These are phyloP conservation scores for Cochlearia excelsa DNA, from an alignment of 345 rosid species.

Conservation along the genomic window DNA sequence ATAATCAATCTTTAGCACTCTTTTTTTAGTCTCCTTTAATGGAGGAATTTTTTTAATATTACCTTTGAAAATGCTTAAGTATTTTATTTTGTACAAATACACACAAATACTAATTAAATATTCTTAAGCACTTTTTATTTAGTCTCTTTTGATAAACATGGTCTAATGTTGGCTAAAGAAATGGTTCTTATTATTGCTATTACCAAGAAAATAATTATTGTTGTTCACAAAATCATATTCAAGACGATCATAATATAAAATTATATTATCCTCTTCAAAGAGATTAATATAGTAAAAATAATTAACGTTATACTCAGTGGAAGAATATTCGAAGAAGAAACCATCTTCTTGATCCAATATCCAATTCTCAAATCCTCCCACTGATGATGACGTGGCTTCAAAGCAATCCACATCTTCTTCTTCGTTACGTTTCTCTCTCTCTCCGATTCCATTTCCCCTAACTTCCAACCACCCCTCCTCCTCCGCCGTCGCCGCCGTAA, in stretches of 20 bases:
- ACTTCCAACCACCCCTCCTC: conserved; percentile 63
- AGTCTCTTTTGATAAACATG: too few species aligned
- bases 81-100: too few species aligned
- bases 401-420: conserved; percentile 30
- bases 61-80: too few species aligned
- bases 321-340: conserved; percentile 36
- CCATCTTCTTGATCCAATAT: conserved; percentile 42
- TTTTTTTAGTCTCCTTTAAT: too few species aligned
- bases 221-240: conserved; percentile 36
- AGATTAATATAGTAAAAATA: conserved; percentile 19
- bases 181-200: neutral
- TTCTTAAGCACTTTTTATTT: too few species aligned
- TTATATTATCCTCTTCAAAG: conserved; percentile 25
- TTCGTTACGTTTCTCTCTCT: conserved; percentile 30
- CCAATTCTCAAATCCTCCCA: conserved; percentile 34
- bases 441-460: conserved; percentile 44
- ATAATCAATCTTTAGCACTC: too few species aligned
- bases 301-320: conserved; percentile 23
- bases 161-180: conserved; percentile 13
- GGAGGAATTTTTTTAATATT: too few species aligned
- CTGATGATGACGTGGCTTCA: conserved; percentile 32
- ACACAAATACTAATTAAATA: too few species aligned
- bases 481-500: conserved; percentile 12
- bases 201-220: neutral
- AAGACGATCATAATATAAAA: conserved; percentile 24